These are phyloP conservation scores for Chalciporus chontae DNA, from an alignment of 768 basidiomycete species.

Conservation along the genomic window DNA sequence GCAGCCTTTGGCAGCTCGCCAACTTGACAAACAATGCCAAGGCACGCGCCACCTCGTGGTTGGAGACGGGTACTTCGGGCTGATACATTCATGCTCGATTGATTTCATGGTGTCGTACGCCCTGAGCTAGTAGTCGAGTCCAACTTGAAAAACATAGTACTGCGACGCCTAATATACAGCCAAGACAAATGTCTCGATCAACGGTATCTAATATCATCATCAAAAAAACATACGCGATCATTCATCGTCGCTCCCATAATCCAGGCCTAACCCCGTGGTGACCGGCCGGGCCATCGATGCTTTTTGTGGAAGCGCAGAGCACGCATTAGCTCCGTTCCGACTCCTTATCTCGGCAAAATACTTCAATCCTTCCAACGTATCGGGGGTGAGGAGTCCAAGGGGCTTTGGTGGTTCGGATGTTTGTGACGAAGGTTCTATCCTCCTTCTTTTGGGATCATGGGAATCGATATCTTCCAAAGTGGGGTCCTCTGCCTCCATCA, in stretches of 20 bases:
- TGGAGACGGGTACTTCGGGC: neutral
- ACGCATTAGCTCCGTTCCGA: constrained; percentile 43
- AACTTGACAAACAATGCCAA: constrained; percentile 10
- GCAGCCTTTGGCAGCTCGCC: constrained; percentile 23
- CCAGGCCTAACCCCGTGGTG: constrained; percentile 56
- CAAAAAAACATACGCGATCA: constrained; percentile 24
- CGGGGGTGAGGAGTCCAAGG: constrained; percentile 68
- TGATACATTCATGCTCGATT: neutral
- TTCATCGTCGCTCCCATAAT: constrained; percentile 78
- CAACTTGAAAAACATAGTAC: neutral
- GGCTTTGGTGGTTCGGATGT: constrained; percentile 36
- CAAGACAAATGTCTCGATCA: constrained; percentile 4
- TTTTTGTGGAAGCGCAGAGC: constrained; percentile 7
- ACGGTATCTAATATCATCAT: neutral
- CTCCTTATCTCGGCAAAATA: constrained; percentile 88
- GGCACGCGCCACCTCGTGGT: constrained; percentile 15
- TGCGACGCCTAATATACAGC: neutral
- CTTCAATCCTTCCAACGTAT: constrained; percentile 85
- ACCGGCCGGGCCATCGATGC: constrained; percentile 27
- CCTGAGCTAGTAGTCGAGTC: too few species aligned
- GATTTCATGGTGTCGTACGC: too few species aligned
- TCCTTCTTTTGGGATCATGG: constrained; percentile 36
- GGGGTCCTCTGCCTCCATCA: constrained; percentile 32
- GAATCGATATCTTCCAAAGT: constrained; percentile 35
- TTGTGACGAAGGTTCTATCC: constrained; percentile 26